phyloP scores from a whole-genome alignment of 805 yeast species.

The Starmerella vaccinii region DNA sequence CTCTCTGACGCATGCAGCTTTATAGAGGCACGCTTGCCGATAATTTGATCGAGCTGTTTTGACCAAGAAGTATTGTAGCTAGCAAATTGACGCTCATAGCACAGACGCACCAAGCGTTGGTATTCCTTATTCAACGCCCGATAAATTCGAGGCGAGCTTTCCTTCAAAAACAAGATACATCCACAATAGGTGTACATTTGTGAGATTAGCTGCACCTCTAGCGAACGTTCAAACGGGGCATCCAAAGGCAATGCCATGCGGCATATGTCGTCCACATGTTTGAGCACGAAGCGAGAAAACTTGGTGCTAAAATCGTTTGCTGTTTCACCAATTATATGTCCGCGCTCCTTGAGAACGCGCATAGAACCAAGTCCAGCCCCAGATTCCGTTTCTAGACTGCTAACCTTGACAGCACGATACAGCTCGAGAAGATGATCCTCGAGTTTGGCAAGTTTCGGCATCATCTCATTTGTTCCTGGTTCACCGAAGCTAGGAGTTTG shows the following conservation, averaged over 20 bases:
- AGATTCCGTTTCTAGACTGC: constrained; percentile 25
- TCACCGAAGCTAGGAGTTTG: constrained; percentile 36
- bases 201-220: constrained; percentile 23
- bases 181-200: constrained; percentile 37
- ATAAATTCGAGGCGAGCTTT: constrained; percentile 43
- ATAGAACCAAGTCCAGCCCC: constrained; percentile 36
- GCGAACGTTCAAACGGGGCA: constrained; percentile 16
- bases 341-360: constrained; percentile 62
- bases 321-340: constrained; percentile 48
- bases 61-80: background rate
- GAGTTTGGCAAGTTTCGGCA: constrained; percentile 36
- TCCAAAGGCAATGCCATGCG: constrained; percentile 21
- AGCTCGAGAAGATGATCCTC: constrained; percentile 50
- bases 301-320: constrained; percentile 33
- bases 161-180: constrained; percentile 47
- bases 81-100: constrained; percentile 26
- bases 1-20: background rate
- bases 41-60: background rate
- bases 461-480: constrained; percentile 30
- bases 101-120: constrained; percentile 30
- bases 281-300: constrained; percentile 25
- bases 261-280: background rate
- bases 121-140: constrained; percentile 37
- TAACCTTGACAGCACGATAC: constrained; percentile 49
- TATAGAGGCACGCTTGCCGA: background rate